Evolutionary conservation across 2,329 filamentous ascomycete genomes (phyloP).

Genomic region (Penicillium concentricum): DNA sequence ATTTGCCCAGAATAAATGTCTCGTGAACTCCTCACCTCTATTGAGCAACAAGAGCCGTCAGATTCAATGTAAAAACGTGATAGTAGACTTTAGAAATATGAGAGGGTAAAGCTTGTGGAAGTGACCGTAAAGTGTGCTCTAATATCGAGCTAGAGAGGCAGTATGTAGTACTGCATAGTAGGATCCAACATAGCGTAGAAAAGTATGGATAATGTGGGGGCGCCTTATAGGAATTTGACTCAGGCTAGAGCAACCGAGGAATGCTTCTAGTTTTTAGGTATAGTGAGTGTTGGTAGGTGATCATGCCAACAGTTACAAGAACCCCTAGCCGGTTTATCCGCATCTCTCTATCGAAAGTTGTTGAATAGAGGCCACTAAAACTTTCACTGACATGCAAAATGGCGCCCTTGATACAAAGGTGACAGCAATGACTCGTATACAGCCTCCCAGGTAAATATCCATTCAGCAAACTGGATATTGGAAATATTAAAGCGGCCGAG

Average conservation of each 20-base stretch:
- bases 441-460: not conserved
- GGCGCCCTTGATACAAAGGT: no score
- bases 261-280: not conserved
- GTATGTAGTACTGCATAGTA: not conserved
- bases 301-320: not conserved
- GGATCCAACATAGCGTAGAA: not conserved
- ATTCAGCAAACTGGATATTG: not conserved
- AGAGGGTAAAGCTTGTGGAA: not conserved
- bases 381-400: no score
- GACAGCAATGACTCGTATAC: no score
- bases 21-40: not conserved
- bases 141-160: not conserved
- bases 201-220: not conserved
- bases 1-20: not conserved
- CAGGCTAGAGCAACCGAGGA: not conserved
- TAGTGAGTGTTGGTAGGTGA: not conserved
- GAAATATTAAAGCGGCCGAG: not conserved
- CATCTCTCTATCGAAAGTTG: not conserved
- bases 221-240: not conserved
- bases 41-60: not conserved
- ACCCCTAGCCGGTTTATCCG: not conserved
- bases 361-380: no score
- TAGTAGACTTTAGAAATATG: no score
- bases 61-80: not conserved
- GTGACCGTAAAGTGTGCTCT: not conserved